Evolutionary conservation across 768 basidiomycete genomes (phyloP).

Genomic region (Atractiella rhizophila): DNA sequence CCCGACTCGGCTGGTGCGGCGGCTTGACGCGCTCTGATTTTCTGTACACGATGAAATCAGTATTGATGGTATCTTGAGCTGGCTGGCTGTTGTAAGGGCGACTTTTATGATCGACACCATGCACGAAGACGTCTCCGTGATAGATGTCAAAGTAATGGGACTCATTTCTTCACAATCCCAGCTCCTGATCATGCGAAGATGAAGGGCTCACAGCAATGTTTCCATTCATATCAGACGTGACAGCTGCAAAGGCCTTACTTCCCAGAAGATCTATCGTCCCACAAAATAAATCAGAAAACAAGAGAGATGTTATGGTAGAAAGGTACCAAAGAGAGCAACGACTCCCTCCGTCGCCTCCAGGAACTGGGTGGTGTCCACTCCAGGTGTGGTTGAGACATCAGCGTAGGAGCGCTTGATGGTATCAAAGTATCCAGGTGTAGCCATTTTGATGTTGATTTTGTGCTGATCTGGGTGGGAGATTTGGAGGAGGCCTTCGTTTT

Average conservation of each 20-base stretch:
- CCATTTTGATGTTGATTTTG: neutral
- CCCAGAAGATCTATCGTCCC: slow-evolving; percentile 48
- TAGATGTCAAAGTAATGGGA: too few species aligned
- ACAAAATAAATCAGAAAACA: neutral
- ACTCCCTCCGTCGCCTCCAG: slow-evolving; percentile 70
- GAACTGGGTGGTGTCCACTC: slow-evolving; percentile 68
- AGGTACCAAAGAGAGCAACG: slow-evolving; percentile 61
- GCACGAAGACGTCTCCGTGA: neutral
- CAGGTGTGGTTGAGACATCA: slow-evolving; percentile 58
- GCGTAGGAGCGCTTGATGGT: slow-evolving; percentile 93
- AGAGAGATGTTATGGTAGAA: neutral
- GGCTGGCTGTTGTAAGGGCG: neutral
- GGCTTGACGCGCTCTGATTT: slow-evolving; percentile 60
- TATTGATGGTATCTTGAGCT: neutral
- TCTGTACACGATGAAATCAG: slow-evolving; percentile 28
- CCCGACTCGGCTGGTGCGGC: slow-evolving; percentile 36
- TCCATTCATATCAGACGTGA: slow-evolving; percentile 63
- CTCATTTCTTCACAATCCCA: too few species aligned
- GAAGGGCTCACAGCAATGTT: slow-evolving; percentile 54
- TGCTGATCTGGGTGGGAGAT: neutral
- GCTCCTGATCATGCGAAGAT: neutral
- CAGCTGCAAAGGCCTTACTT: slow-evolving; percentile 53
- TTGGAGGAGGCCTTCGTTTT: too few species aligned
- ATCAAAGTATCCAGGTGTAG: neutral
- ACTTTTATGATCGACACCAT: neutral